phyloP scores from a whole-genome alignment of 441 rosid genomes.

The Croton setiger region DNA sequence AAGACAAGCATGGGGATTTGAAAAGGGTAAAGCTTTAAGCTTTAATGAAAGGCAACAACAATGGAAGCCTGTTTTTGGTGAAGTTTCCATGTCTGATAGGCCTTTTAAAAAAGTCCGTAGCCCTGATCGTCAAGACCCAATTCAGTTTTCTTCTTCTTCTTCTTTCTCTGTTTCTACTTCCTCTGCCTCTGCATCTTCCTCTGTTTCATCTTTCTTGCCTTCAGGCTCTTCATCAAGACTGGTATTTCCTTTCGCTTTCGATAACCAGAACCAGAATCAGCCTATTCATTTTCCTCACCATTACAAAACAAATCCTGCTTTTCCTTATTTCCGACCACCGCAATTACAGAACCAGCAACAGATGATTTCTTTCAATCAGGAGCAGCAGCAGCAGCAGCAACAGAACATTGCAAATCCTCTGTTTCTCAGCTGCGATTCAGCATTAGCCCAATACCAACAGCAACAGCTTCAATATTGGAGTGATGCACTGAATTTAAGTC shows the following conservation, averaged over 20 bases:
- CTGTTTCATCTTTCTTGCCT: constrained; percentile 11
- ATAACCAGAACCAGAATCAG: constrained; percentile 4
- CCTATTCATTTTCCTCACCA: constrained; percentile 35
- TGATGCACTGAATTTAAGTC: constrained; percentile 57
- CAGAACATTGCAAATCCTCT: constrained; percentile 27
- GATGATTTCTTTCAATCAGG: constrained; percentile 73
- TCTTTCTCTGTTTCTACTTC: constrained; percentile 26
- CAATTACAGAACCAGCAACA: constrained; percentile 45
- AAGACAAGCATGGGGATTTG: constrained; percentile 31
- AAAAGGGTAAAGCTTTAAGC: constrained; percentile 35
- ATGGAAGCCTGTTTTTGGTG: constrained; percentile 54
- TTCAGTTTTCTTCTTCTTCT: constrained; percentile 18
- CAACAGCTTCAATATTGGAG: constrained; percentile 64
- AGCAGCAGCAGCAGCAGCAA: constrained; percentile 17
- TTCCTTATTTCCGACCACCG: constrained; percentile 30
- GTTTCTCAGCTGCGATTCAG: constrained; percentile 28
- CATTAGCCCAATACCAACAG: constrained; percentile 37
- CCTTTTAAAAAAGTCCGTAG: constrained; percentile 66
- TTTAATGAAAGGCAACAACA: constrained; percentile 37
- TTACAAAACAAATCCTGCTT: constrained; percentile 24
- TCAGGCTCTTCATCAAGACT: constrained; percentile 41
- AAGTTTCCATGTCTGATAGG: constrained; percentile 54
- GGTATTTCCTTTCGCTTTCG: constrained; percentile 54
- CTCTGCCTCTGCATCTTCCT: constrained; percentile 31
- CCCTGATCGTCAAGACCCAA: constrained; percentile 43